Conservation (phyloP, 169 alveolate genomes). For the Toxoplasma gondii region DNA sequence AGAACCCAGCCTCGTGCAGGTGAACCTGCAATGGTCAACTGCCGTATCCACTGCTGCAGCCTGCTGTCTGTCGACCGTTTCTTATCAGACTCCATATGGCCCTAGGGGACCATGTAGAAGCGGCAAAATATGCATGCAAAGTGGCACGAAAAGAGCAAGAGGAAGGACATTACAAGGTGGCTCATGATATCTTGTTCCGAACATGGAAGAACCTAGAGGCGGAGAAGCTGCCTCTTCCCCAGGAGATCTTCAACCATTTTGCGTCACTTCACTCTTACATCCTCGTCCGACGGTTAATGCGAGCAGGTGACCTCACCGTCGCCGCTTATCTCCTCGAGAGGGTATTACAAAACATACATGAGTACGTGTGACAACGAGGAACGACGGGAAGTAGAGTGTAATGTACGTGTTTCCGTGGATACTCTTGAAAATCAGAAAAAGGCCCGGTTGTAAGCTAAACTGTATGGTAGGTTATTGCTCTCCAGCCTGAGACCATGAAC, state of each 20-base stretch:
- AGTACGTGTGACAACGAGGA: neutral
- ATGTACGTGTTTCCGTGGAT: too few species aligned
- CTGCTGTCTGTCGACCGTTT: neutral
- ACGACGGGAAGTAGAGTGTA: neutral
- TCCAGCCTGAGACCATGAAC: too few species aligned
- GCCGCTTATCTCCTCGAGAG: constrained; percentile 53
- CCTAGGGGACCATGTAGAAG: constrained; percentile 19
- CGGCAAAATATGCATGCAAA: neutral
- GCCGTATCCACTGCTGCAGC: too few species aligned
- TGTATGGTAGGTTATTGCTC: too few species aligned
- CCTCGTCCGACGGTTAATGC: constrained; percentile 36
- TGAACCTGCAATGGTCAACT: too few species aligned
- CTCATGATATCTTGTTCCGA: neutral
- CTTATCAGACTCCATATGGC: neutral
- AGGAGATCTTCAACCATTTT: neutral
- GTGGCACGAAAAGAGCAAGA: neutral
- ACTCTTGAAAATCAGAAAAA: too few species aligned
- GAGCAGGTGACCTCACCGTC: constrained; percentile 13
- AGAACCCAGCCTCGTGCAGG: too few species aligned
- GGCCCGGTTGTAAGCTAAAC: too few species aligned
- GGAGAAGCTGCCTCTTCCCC: neutral
- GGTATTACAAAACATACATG: constrained; percentile 13
- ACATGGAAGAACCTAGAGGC: neutral
- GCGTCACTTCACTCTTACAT: constrained; percentile 38
- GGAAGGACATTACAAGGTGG: neutral